Conservation (phyloP, 495 filamentous ascomycete species). For the Neurospora hispaniola region DNA sequence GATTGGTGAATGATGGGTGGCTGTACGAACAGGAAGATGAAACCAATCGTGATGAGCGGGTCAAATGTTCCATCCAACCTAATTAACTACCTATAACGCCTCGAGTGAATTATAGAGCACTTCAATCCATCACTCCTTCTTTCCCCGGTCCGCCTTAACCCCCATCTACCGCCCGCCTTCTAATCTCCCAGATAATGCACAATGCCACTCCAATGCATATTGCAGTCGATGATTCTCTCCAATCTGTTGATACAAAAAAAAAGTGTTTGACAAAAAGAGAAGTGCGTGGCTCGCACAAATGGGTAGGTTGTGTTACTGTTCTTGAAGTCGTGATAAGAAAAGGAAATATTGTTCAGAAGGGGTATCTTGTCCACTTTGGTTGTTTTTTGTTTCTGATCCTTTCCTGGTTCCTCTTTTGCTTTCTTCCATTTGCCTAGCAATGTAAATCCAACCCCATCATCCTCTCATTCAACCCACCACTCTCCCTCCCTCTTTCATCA, state of each 20-base stretch:
- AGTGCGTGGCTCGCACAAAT: background rate
- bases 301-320: background rate
- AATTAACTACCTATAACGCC: background rate
- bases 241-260: background rate
- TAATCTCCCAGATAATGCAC: background rate
- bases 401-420: background rate
- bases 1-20: background rate
- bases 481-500: background rate
- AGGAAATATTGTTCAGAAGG: background rate
- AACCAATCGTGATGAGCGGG: background rate
- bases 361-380: background rate
- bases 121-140: background rate
- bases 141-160: background rate
- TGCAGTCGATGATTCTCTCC: background rate
- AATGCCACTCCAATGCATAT: background rate
- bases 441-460: background rate
- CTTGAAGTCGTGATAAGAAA: background rate
- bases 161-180: background rate
- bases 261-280: background rate
- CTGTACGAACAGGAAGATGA: background rate
- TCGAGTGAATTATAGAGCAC: background rate
- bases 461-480: background rate
- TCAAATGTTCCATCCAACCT: background rate
- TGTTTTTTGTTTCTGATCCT: background rate
- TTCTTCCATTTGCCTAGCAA: background rate